Conservation (phyloP, 108 stramenopile genomes). For the Cyclotella sp. region DNA sequence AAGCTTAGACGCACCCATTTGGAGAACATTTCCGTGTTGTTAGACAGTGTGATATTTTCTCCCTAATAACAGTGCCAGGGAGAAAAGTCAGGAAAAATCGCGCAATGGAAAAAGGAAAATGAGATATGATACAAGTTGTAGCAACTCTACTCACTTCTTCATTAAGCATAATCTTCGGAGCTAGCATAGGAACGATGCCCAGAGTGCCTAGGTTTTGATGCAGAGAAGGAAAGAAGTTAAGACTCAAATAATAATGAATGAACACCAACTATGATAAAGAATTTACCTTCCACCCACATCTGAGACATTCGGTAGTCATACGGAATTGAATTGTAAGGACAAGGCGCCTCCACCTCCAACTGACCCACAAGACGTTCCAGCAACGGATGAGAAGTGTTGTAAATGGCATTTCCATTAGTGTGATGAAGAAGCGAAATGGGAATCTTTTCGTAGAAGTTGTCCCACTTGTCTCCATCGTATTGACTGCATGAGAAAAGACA, state of each 20-base stretch:
- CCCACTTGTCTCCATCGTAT: conserved; percentile 78
- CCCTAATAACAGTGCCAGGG: conserved; percentile 15
- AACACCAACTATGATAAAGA: neutral
- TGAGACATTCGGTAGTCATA: conserved; percentile 78
- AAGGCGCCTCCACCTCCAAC: conserved; percentile 68
- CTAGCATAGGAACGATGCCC: conserved; percentile 55
- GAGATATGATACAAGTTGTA: neutral
- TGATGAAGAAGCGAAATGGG: conserved; percentile 68
- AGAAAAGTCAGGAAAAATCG: neutral
- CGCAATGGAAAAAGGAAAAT: neutral
- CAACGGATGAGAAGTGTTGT: conserved; percentile 72
- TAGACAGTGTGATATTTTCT: conserved; percentile 64
- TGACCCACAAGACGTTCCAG: conserved; percentile 67
- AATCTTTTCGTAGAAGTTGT: conserved; percentile 69
- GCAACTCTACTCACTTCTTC: conserved; percentile 43
- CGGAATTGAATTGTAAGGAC: conserved; percentile 70
- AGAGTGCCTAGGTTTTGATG: conserved; percentile 28
- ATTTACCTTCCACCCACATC: conserved; percentile 67
- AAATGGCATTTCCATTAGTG: conserved; percentile 79
- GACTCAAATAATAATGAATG: neutral
- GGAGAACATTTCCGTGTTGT: conserved; percentile 60
- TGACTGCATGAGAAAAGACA: conserved; percentile 10
- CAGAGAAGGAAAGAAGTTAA: neutral
- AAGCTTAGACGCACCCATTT: conserved; percentile 41
- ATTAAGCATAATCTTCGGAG: conserved; percentile 70